These are phyloP conservation scores for Panicum hallii DNA, from an alignment of 202 grass and related monocot species.

Conservation along the genomic window DNA sequence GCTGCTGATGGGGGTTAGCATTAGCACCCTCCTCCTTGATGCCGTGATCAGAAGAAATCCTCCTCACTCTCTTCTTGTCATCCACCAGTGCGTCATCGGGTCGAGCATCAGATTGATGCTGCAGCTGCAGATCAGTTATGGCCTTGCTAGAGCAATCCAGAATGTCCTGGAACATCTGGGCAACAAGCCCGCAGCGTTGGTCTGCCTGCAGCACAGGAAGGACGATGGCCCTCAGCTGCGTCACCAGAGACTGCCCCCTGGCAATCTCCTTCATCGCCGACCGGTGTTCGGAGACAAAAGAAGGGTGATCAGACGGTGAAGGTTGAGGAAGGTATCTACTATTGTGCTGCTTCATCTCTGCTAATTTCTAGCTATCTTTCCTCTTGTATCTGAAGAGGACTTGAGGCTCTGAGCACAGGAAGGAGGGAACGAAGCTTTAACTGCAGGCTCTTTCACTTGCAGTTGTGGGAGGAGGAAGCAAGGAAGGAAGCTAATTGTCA, in stretches of 20 bases:
- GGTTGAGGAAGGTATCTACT: not conserved
- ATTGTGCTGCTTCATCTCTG: conserved; percentile 28
- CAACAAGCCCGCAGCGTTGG: conserved; percentile 6
- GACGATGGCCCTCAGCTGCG: conserved; percentile 53
- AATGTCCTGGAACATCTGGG: conserved; percentile 44
- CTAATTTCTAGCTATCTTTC: not conserved
- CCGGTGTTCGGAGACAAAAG: no score
- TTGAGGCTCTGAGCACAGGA: not conserved
- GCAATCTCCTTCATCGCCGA: conserved; percentile 41
- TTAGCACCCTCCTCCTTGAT: not conserved
- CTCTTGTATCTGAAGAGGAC: not conserved
- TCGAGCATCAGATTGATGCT: not conserved
- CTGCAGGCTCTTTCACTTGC: not conserved
- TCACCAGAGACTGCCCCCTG: conserved; percentile 46
- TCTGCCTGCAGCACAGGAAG: conserved; percentile 41
- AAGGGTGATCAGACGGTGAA: not conserved
- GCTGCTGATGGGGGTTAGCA: conserved; percentile 12
- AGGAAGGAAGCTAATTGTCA: conserved; percentile 1
- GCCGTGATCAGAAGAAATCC: not conserved
- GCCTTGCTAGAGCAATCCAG: conserved; percentile 51
- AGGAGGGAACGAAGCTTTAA: not conserved
- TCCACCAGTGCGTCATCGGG: conserved; percentile 7
- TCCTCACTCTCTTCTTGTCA: conserved; percentile 41
- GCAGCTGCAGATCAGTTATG: conserved; percentile 36
- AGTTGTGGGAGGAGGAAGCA: not conserved